phyloP scores from a whole-genome alignment of 371 early-diverging fungal species.

The Mucor sp. region DNA sequence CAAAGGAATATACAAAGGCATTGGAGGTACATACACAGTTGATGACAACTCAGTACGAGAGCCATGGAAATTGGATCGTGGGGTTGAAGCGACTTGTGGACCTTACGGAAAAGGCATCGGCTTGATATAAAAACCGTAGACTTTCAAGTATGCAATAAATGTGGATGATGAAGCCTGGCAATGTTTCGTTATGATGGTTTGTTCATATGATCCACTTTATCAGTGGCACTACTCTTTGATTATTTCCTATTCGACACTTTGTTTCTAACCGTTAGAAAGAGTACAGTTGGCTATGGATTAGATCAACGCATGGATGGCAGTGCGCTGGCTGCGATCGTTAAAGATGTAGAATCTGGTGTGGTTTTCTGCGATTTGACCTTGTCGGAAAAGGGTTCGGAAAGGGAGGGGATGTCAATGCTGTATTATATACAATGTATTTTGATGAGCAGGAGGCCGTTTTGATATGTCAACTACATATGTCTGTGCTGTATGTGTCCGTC shows the following conservation, averaged over 20 bases:
- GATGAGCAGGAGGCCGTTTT: too few species aligned
- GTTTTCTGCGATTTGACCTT: background rate
- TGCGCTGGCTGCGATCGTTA: too few species aligned
- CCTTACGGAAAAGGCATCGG: slow-evolving; percentile 30
- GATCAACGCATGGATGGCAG: too few species aligned
- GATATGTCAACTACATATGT: too few species aligned
- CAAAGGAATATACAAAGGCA: slow-evolving; percentile 42
- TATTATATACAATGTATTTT: too few species aligned
- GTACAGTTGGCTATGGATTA: too few species aligned
- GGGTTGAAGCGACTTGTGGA: slow-evolving; percentile 70
- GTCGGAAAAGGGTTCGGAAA: background rate
- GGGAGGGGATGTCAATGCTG: background rate
- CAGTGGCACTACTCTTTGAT: background rate
- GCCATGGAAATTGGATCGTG: slow-evolving; percentile 66
- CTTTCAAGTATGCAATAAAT: background rate
- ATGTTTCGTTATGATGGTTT: background rate
- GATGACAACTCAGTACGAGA: slow-evolving; percentile 65
- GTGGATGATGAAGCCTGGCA: background rate
- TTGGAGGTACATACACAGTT: slow-evolving; percentile 59
- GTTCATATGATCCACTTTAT: background rate
- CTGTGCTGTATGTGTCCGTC: too few species aligned
- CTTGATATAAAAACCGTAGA: background rate
- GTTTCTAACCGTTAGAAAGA: too few species aligned
- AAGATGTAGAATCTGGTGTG: background rate
- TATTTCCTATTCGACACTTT: background rate